Evolutionary conservation across 2,329 filamentous ascomycete genomes (phyloP), one percentile per base, ranked within the genome.

Genomic region (Penicillium vulpinum): DNA sequence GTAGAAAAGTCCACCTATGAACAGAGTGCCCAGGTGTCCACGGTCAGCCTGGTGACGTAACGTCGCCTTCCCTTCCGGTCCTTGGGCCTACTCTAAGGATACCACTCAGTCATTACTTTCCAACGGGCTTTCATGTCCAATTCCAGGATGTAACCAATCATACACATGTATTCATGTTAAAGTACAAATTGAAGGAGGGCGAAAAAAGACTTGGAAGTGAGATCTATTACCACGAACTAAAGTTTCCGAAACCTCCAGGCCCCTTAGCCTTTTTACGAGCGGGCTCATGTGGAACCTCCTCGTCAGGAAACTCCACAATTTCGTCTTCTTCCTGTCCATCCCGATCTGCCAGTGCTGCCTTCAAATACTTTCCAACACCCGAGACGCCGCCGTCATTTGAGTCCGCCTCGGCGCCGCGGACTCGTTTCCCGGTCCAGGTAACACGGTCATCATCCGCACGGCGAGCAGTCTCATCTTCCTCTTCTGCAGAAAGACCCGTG

Each of bases 391-490:
- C 75, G 15, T 70, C 73, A 28, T 72, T 70, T 1, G 82, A 81
- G 1, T 85, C 79, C 0, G 80, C 85, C 1, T 86, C 88, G 67
- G 88, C 85, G 2, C 80, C 82, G 26, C 92, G 81, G 48, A 99
- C 85, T 39, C 92, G 81, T 78, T 97, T 99, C 4, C 94, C 94
- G 3, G 94, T 97, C 94, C 94, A 99, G 3, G 94, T 99, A 2
- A 90, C 88, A 71, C 85, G 86, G 67, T 97, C 92, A 69, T 97
- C 93, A 52, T 95, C 93, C 2, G 83, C 78, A 56, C 81, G 62
- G 40, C 61, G 67, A 46, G 59, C 54, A 15, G 55, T 56, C 50
- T 71, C 64, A 11, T 72, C 67, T 28, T 69, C 62, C 44, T 69
- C 67, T 46, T 49, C 59, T 7, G 45, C 46, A 55, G 52, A 55